Conservation (phyloP, 164 flowering plant species). For the Taxillus chinensis region DNA sequence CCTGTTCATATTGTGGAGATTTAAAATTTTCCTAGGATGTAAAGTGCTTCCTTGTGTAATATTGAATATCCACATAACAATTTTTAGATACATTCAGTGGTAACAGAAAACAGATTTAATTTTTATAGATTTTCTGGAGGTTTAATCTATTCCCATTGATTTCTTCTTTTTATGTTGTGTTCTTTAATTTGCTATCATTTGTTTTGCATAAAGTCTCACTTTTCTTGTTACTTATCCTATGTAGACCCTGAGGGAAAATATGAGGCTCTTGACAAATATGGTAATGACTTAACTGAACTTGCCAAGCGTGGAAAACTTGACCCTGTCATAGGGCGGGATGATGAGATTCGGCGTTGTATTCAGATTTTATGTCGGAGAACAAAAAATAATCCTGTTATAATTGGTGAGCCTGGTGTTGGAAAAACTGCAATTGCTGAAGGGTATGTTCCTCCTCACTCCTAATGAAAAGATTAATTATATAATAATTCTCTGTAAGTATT, state of each 20-base stretch:
- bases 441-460: conserved; percentile 23
- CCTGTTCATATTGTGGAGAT: too few relatives aligned
- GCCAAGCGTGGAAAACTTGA: conserved; percentile 96
- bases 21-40: too few relatives aligned
- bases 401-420: conserved; percentile 99
- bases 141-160: too few relatives aligned
- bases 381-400: conserved; percentile 94
- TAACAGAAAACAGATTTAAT: too few relatives aligned
- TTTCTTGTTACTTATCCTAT: background rate
- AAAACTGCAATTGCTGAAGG: conserved; percentile 99
- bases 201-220: background rate
- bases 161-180: background rate
- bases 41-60: too few relatives aligned
- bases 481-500: too few relatives aligned
- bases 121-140: too few relatives aligned
- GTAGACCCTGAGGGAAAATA: conserved; percentile 95
- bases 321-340: conserved; percentile 97
- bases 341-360: conserved; percentile 94
- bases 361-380: conserved; percentile 87
- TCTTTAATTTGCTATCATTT: background rate
- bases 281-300: conserved; percentile 87
- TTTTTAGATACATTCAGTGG: too few relatives aligned
- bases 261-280: conserved; percentile 85
- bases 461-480: too few relatives aligned
- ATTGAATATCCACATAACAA: too few relatives aligned